Base-by-base conservation (phyloP, 768 basidiomycete species). In the Auriscalpium vulgare region DNA sequence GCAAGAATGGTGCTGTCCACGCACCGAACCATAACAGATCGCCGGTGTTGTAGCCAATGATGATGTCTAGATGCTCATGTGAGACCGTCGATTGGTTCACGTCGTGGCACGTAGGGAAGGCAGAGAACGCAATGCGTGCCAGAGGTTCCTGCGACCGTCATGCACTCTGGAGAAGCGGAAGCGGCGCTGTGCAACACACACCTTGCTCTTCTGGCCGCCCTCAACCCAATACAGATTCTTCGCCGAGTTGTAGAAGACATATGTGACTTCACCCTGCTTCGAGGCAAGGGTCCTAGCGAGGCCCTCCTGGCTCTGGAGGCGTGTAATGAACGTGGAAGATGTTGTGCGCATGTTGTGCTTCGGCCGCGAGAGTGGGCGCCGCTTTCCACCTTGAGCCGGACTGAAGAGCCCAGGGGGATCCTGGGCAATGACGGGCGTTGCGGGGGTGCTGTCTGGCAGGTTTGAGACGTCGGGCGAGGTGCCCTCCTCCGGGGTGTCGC, bases 21-120 rank as follows among this genome's bases (percentile, higher is more conserved):
- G 60, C 59, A 89, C 95, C 95, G 54, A 98, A 76, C 97, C 97
- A 98, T 50, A 98, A 72, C 38, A 99, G 75, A 72, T 99, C 97
- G n/a, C 97, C 97, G 0, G 94, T 90, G 59, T 76, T 79, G 67
- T 97, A 97, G 6, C 95, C 97, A 63, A 97, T 87, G 56, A 97
- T 80, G 7, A 97, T 76, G 64, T 97, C 95, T 37, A 97, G 71
- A 46, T 84, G 82, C 44, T 92, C 86, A 10, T 86, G 72, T 3
- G 84, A 85, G 8, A 89, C 83, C 2, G 95, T 97, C 2, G 80
- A 69, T 6, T 75, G 68, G 62, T 97, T 95, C 35, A 95, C 84
- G 64, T 92, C 87, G 68, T 95, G 91, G 67, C 93, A 95, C 1
- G 95, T 97, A 5, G 92, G 93, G 63, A 87, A 80, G 13, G 86